Conservation (phyloP, 345 rosid genomes). For the Stellera chamaejasme region DNA sequence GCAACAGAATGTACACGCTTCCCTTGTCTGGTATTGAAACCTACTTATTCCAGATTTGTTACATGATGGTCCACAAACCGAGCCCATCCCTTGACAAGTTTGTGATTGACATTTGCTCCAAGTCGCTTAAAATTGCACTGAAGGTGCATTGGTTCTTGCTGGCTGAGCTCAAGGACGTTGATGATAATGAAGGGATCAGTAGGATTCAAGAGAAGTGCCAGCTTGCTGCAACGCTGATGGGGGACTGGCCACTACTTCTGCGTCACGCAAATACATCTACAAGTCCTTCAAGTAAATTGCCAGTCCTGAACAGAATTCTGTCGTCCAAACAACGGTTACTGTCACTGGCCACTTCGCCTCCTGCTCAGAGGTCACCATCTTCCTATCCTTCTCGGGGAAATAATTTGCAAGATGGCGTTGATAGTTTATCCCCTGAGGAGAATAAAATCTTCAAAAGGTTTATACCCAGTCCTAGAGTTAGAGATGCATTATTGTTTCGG, state of each 20-base stretch:
- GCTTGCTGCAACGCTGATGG: slow-evolving; percentile 92
- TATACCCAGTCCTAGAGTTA: slow-evolving; percentile 9
- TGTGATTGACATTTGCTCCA: slow-evolving; percentile 80
- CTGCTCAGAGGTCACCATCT: slow-evolving; percentile 54
- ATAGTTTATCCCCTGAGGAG: not conserved
- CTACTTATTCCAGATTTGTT: slow-evolving; percentile 90
- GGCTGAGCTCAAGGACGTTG: slow-evolving; percentile 94
- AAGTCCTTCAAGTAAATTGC: slow-evolving; percentile 84
- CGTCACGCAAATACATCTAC: slow-evolving; percentile 37
- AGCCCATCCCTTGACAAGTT: slow-evolving; percentile 98
- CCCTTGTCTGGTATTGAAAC: slow-evolving; percentile 88
- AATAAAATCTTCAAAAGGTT: slow-evolving; percentile 1
- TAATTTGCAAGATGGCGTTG: slow-evolving; percentile 54
- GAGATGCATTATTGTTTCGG: slow-evolving; percentile 22
- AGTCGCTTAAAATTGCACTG: slow-evolving; percentile 81
- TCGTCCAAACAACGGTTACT: slow-evolving; percentile 87
- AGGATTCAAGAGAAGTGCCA: slow-evolving; percentile 99
- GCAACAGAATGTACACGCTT: slow-evolving; percentile 96
- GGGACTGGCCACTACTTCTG: slow-evolving; percentile 85
- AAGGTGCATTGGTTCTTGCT: slow-evolving; percentile 98
- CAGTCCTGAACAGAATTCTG: slow-evolving; percentile 65
- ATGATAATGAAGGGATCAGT: slow-evolving; percentile 91
- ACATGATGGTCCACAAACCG: slow-evolving; percentile 94
- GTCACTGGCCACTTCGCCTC: slow-evolving; percentile 78
- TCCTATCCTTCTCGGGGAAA: slow-evolving; percentile 57